A percentile compares a stretch with the other conserved stretches of the same genome.
Evolutionary conservation across 2,329 filamentous ascomycete genomes (phyloP).

Genomic region (Clathrospora elynae): DNA sequence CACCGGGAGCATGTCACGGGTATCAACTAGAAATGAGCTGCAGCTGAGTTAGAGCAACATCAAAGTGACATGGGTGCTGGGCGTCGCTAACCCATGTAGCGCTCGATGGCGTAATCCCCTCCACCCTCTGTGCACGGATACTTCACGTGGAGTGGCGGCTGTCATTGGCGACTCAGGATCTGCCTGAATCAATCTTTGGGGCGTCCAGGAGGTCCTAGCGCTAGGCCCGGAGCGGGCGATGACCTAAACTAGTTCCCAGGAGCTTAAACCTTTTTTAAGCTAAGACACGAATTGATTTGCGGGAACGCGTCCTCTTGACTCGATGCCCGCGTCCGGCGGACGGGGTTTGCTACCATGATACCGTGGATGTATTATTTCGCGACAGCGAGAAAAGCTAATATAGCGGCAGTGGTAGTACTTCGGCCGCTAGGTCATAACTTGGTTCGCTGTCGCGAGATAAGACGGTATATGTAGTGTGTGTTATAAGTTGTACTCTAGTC

Average conservation of each 20-base stretch:
- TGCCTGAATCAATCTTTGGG: conserved; percentile 13
- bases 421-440: too few species aligned
- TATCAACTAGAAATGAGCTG: conserved; percentile 9
- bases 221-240: conserved; percentile 27
- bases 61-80: neutral
- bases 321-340: conserved; percentile 22
- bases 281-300: conserved; percentile 17
- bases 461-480: conserved; percentile 17
- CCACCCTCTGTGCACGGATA: conserved; percentile 5
- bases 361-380: too few species aligned
- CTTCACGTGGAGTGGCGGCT: conserved; percentile 21
- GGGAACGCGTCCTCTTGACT: conserved; percentile 18
- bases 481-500: conserved; percentile 19
- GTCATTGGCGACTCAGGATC: conserved; percentile 17
- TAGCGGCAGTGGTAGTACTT: too few species aligned
- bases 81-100: conserved; percentile 1
- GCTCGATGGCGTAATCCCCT: too few species aligned
- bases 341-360: conserved; percentile 19
- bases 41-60: neutral
- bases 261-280: conserved; percentile 17
- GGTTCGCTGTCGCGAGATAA: too few species aligned
- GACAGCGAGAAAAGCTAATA: too few species aligned
- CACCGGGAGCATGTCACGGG: neutral
- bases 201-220: conserved; percentile 18
- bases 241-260: conserved; percentile 22